These are phyloP conservation scores for Coemansia erecta DNA, from an alignment of 192 early-diverging fungal species.

Conservation along the genomic window DNA sequence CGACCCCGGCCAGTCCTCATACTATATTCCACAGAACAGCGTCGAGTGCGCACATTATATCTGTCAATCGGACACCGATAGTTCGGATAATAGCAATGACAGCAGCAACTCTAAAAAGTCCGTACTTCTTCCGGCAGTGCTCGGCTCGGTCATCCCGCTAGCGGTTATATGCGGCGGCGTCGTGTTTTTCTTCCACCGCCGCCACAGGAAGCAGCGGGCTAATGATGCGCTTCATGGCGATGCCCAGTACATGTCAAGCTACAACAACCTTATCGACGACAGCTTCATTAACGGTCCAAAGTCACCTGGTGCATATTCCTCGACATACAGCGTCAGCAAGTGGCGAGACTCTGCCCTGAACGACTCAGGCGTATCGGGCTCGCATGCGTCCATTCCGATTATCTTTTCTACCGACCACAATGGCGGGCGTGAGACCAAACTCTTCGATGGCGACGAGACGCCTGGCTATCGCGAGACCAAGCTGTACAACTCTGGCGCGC, in stretches of 20 bases:
- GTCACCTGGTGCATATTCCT: constrained; percentile 22
- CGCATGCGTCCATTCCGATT: constrained; percentile 41
- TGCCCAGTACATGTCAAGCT: constrained; percentile 42
- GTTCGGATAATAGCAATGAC: not conserved
- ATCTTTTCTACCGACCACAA: constrained; percentile 28
- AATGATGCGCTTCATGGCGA: constrained; percentile 23
- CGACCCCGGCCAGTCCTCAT: constrained; percentile 16
- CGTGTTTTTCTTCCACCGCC: constrained; percentile 23
- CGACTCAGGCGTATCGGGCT: constrained; percentile 1
- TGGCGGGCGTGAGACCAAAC: constrained; percentile 25
- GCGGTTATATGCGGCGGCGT: constrained; percentile 16
- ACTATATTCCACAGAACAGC: constrained; percentile 33
- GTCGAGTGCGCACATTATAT: constrained; percentile 38
- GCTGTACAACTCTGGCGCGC: constrained; percentile 16
- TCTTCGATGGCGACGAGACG: constrained; percentile 9
- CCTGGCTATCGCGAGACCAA: constrained; percentile 32
- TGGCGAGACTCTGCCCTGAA: constrained; percentile 34
- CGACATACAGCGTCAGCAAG: constrained; percentile 38
- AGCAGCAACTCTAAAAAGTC: constrained; percentile 8
- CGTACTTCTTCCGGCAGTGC: constrained; percentile 33
- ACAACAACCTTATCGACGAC: constrained; percentile 38
- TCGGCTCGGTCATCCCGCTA: constrained; percentile 29
- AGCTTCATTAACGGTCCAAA: constrained; percentile 16
- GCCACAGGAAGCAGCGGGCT: constrained; percentile 21
- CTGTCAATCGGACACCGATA: constrained; percentile 7